Percentiles rank a stretch among this genome's conserved stretches.
Evolutionary conservation across 2,329 filamentous ascomycete species (phyloP).

Genomic region (Cryphonectria carpinicola): DNA sequence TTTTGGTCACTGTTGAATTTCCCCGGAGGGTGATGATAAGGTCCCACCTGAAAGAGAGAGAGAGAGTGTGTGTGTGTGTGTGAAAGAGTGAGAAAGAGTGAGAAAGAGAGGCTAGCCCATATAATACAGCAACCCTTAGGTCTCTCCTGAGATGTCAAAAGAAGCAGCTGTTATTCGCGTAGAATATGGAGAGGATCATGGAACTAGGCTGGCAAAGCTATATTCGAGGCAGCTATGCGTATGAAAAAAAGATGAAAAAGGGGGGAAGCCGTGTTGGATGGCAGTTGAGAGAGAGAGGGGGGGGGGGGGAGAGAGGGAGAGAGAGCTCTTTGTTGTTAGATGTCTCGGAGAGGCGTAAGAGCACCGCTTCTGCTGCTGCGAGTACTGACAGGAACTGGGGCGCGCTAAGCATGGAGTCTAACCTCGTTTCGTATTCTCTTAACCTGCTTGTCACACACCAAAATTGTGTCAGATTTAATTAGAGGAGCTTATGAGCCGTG

Average conservation of each 20-base stretch:
- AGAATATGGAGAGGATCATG: not conserved
- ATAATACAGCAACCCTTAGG: not conserved
- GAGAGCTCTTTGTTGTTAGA: not conserved
- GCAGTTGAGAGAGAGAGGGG: not conserved
- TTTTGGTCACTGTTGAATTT: not conserved
- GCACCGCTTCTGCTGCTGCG: not conserved
- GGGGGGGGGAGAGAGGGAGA: not conserved
- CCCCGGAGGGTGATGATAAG: not conserved
- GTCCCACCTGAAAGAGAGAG: not conserved
- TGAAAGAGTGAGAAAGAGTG: too few species aligned
- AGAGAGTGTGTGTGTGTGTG: not conserved
- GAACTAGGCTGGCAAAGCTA: not conserved
- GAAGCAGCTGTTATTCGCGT: not conserved
- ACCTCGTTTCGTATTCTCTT: slow-evolving; percentile 28
- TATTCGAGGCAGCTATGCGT: not conserved
- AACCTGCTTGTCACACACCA: not conserved
- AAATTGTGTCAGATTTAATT: not conserved
- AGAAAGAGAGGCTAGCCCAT: not conserved
- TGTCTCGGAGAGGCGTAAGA: not conserved
- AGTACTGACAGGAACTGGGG: too few species aligned
- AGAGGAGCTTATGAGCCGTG: not conserved
- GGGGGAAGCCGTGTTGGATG: not conserved
- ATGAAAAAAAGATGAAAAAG: not conserved
- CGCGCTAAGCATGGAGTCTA: slow-evolving; percentile 24
- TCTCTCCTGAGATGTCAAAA: not conserved